Base-by-base conservation (phyloP, 805 yeast genomes). In the Saturnispora kantuleensis region DNA sequence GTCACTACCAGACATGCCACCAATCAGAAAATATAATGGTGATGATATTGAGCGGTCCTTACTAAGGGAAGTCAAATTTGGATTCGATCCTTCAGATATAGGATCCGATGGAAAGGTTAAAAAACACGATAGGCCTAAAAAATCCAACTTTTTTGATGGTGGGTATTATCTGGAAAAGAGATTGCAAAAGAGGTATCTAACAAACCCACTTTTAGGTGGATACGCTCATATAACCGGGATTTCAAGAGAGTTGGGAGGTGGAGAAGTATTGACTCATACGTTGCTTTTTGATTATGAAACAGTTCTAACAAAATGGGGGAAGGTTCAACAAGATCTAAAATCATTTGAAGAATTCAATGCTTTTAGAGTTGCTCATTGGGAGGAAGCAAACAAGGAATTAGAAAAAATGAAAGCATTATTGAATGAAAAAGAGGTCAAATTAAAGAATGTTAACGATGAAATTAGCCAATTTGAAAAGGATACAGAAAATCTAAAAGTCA, bases 1-100 rank as follows among this genome's bases (percentile, higher is more conserved):
- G 95, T 90, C 89, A 3, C 64, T 88, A 36, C 93, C 95, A 0
- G 85, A 82, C 39, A 65, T 84, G 49, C 73, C 86, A 2, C 57
- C 68, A 2, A 76, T 87, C 5, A 78, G 81, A 2, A 68, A 69
- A 35, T 87, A 76, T 54, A 73, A 73, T 3, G 71, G 89, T 1
- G 66, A 68, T 50, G 96, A 88, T 59, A 95, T 88, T 16, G 96
- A 88, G 56, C 73, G 75, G 53, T 81, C 93, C 0, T 62, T 84
- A 46, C 62, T 84, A 41, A 79, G 86, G 1, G 94, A 84, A 56
- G 90, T 84, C 3, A 76, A 73, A 43, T 82, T 76, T 57, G 79
- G 74, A 47, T 74, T 76, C 34, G 73, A 74, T 49, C 75, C 30
- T 15, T 13, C 26, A 13, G 41, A 38, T 38, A 15, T 16, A 17